Evolutionary conservation across 441 rosid genomes (phyloP), one percentile per base, ranked within the genome.

Genomic region (Adansonia gregorii): DNA sequence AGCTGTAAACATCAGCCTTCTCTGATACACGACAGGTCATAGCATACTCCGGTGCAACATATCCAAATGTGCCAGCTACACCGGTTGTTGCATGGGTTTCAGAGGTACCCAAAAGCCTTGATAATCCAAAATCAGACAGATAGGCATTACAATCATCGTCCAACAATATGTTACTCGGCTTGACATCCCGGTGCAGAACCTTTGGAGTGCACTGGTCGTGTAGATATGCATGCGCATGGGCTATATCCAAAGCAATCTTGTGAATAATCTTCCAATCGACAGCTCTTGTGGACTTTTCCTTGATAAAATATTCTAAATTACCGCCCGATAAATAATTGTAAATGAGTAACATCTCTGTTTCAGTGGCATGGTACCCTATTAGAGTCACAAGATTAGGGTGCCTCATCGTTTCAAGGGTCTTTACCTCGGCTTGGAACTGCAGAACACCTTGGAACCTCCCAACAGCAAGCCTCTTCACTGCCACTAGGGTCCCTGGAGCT

Each of bases 61-160:
- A 22, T 11, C 66, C 66, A 10, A 86, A 81, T 1, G 89, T 86
- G 39, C 89, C 86, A 8, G 87, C 87, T n/a, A 83, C 87, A 9
- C 87, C 84, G 0, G 86, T 86, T 0, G 86, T 86, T 9, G 87
- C 89, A 61, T 84, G 87, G 54, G 85, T 84, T 67, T 86, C 85
- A 5, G 83, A 84, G 52, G 85, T 83, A 31, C 87, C 89, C 39
- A 86, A 77, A 55, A 86, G 86, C 79, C 86, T 78, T 4, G 89
- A 84, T 17, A 86, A 77, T 48, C 89, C 89, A 63, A 86, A 86
- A 65, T 86, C 86, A 3, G 87, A 86, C 22, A 84, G 58, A 64
- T 79, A 83, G 4, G 86, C 89, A 71, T 83, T 84, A 52, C 61
- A 64, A 9, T 85, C 80, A 45, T 83, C 78, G 56, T 86, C 87